Evolutionary conservation across 2,329 filamentous ascomycete species (phyloP), one percentile per base, ranked within the genome.

Genomic region (Calonectria multiphialidica): DNA sequence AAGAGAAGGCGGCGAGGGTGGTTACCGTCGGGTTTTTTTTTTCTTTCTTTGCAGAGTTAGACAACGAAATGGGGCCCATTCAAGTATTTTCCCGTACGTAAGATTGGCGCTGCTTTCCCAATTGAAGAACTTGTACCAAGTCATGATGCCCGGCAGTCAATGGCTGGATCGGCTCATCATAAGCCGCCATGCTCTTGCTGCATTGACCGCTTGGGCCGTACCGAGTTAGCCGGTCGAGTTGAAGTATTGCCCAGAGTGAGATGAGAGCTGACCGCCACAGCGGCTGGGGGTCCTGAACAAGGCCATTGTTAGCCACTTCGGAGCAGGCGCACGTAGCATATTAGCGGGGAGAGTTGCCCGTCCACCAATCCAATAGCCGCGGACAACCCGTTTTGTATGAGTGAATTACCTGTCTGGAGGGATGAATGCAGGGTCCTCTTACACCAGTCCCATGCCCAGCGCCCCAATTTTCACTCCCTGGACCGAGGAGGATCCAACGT

Each of bases 351-450:
- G 71, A 65, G 67, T 37, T 71, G 37, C 55, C 71, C 67, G 30
- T 45, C 64, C 37, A 35, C 40, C 57, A 62, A 68, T 63, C 63
- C 63, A 40, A 49, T 55, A 37, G 6, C 49, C 49, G 37, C 49
- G 23, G 25, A 59, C 16, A 40, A 42, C 40, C 40, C 59, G 47
- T 76, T 74, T 75, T 77, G 76, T 79, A 79, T 79, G 77, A 79
- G 78, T 79, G 77, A 79, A 79, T 79, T 79, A 74, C 62, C 74
- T 77, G 70, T 71, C 68, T 59, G 69, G 65, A 70, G 57, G 64
- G 66, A 76, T 63, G 64, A 63, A 77, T 76, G 74, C 75, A 79
- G 75, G 77, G 77, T 79, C 77, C 63, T 78, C 72, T 75, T 69
- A 66, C 71, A 73, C 72, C 59, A 68, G 73, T 69, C 66, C 68